Evolutionary conservation across 2,329 filamentous ascomycete species (phyloP).

Genomic region (Tothia fuscella): DNA sequence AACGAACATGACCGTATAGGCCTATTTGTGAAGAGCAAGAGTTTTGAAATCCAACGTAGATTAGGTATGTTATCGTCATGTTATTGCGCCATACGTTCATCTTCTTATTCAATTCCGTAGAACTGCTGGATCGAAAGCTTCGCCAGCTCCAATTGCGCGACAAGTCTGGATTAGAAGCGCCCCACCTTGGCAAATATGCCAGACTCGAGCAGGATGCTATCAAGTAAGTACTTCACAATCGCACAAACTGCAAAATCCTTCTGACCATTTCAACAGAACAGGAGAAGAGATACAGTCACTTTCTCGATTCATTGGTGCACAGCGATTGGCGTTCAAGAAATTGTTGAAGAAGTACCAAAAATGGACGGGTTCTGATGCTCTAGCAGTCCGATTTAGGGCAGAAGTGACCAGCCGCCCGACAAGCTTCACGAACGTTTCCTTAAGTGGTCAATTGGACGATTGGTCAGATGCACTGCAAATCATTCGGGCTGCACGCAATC

Average conservation of each 20-base stretch:
- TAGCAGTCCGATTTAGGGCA: slow-evolving; percentile 54
- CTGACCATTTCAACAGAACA: slow-evolving; percentile 31
- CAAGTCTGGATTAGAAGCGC: not conserved
- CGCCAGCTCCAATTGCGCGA: slow-evolving; percentile 2
- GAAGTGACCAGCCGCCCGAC: slow-evolving; percentile 54
- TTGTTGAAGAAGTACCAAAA: slow-evolving; percentile 81
- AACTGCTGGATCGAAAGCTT: slow-evolving; percentile 7
- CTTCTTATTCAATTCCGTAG: slow-evolving; percentile 3
- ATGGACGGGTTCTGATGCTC: slow-evolving; percentile 63
- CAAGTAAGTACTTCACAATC: not conserved
- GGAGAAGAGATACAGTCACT: slow-evolving; percentile 61
- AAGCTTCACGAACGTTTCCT: slow-evolving; percentile 59
- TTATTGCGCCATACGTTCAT: slow-evolving; percentile 3
- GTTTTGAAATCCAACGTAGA: slow-evolving; percentile 61
- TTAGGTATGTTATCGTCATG: slow-evolving; percentile 40
- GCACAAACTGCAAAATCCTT: not conserved
- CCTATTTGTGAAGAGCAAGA: slow-evolving; percentile 69
- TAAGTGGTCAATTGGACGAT: slow-evolving; percentile 38
- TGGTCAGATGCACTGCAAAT: slow-evolving; percentile 35
- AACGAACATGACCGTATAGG: slow-evolving; percentile 66
- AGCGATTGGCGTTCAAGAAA: slow-evolving; percentile 67
- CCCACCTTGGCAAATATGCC: slow-evolving; percentile 5
- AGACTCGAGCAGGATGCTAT: slow-evolving; percentile 10
- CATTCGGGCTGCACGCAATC: slow-evolving; percentile 11
- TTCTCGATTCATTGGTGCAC: slow-evolving; percentile 59